Conservation (phyloP, 2,329 filamentous ascomycete species). For the Colletotrichum phormii region DNA sequence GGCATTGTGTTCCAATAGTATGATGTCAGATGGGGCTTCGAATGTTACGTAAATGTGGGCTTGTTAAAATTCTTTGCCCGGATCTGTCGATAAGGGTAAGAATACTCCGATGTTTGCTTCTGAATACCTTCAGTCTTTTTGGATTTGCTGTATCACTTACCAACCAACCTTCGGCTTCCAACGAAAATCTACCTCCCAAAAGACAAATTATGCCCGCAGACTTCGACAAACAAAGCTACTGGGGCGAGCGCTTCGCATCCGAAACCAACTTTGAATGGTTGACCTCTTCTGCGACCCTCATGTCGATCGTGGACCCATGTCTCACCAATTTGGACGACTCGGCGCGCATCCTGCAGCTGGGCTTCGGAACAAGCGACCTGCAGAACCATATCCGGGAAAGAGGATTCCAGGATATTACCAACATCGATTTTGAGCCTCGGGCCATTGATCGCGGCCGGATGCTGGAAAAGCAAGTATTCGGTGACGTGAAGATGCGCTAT, state of each 20-base stretch:
- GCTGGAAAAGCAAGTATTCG: slow-evolving; percentile 54
- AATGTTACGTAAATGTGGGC: slow-evolving; percentile 30
- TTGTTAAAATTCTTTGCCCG: slow-evolving; percentile 23
- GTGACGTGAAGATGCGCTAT: slow-evolving; percentile 57
- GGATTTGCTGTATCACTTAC: too few species aligned
- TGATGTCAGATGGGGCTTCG: slow-evolving; percentile 21
- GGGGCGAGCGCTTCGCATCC: slow-evolving; percentile 57
- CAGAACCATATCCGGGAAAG: slow-evolving; percentile 57
- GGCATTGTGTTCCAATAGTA: neutral
- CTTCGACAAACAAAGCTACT: slow-evolving; percentile 63
- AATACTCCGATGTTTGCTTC: neutral
- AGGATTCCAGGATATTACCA: slow-evolving; percentile 57
- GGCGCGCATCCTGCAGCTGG: slow-evolving; percentile 57
- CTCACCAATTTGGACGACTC: slow-evolving; percentile 44
- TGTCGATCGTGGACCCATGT: slow-evolving; percentile 52
- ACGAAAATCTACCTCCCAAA: too few species aligned
- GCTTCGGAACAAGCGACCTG: slow-evolving; percentile 62
- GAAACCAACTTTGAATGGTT: slow-evolving; percentile 63
- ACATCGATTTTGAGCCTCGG: slow-evolving; percentile 62
- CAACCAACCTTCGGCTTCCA: too few species aligned
- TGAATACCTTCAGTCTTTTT: neutral
- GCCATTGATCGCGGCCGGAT: slow-evolving; percentile 56
- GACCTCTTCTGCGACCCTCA: slow-evolving; percentile 53
- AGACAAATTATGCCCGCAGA: slow-evolving; percentile 41
- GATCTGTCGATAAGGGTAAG: slow-evolving; percentile 8